phyloP scores from a whole-genome alignment of 805 yeast species.

The Yueomyces sinensis region DNA sequence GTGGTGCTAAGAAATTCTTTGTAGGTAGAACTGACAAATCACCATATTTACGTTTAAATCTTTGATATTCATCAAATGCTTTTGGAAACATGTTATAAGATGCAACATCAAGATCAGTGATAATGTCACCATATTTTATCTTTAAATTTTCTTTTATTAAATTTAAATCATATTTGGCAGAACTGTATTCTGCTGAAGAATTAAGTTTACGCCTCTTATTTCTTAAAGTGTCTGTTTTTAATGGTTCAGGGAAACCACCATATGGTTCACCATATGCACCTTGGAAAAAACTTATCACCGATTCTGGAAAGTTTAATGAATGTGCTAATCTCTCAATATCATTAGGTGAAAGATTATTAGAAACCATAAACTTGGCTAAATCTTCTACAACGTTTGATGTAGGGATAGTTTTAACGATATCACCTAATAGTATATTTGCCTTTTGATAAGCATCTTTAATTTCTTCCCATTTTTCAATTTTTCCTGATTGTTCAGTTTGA shows the following conservation, averaged over 20 bases:
- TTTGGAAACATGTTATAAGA: conserved; percentile 95
- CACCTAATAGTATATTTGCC: conserved; percentile 85
- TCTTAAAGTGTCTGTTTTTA: conserved; percentile 75
- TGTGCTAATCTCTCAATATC: conserved; percentile 79
- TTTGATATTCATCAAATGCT: conserved; percentile 78
- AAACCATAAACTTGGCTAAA: conserved; percentile 95
- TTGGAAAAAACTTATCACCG: conserved; percentile 93
- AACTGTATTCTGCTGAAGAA: conserved; percentile 78
- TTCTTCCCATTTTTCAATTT: conserved; percentile 89
- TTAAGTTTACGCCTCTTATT: conserved; percentile 85
- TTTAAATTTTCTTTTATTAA: conserved; percentile 57
- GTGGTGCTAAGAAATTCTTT: conserved; percentile 72
- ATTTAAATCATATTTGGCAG: conserved; percentile 68
- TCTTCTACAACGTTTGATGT: conserved; percentile 98
- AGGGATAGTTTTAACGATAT: conserved; percentile 94
- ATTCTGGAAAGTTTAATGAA: conserved; percentile 92
- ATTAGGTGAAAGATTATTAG: conserved; percentile 71
- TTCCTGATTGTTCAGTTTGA: conserved; percentile 98
- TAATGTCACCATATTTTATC: conserved; percentile 58
- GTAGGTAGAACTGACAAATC: conserved; percentile 91
- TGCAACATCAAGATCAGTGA: conserved; percentile 80
- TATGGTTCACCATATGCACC: conserved; percentile 98
- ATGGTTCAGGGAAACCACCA: conserved; percentile 99
- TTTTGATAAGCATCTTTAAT: conserved; percentile 86
- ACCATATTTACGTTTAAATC: conserved; percentile 62